Conservation (phyloP, 768 basidiomycete species). For the Podaxis pistillaris region DNA sequence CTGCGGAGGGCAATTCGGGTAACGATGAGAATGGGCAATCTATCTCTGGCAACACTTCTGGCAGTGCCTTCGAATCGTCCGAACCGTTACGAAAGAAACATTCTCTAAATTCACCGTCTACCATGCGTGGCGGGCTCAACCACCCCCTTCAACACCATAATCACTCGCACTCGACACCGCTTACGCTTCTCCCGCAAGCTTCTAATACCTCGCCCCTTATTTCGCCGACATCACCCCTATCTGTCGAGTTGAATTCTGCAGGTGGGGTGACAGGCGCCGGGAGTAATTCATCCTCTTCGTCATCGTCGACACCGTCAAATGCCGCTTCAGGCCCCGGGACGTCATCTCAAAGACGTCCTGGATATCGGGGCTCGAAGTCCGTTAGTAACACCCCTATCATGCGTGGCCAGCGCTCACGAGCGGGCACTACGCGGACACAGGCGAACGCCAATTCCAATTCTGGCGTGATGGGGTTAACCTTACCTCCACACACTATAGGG, state of each 20-base stretch:
- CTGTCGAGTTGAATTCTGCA: neutral
- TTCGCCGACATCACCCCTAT: conserved; percentile 8
- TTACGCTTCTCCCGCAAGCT: conserved; percentile 1
- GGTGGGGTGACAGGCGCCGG: neutral
- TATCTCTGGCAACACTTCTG: neutral
- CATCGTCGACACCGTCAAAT: neutral
- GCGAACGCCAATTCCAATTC: neutral
- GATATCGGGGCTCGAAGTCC: conserved; percentile 7
- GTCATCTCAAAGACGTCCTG: neutral
- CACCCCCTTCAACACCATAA: neutral
- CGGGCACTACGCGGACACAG: neutral
- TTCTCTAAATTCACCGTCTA: neutral
- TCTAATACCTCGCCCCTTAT: neutral
- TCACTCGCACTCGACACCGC: conserved; percentile 1
- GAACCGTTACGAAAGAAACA: conserved; percentile 12
- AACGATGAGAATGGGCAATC: neutral
- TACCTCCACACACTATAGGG: neutral
- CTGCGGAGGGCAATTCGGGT: neutral
- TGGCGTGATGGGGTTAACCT: conserved; percentile 3
- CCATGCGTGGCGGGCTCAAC: conserved; percentile 1
- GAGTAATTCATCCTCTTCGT: neutral
- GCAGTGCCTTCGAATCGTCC: neutral
- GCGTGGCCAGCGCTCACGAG: conserved; percentile 7
- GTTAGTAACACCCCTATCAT: conserved; percentile 6
- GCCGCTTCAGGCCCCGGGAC: neutral